phyloP scores from a whole-genome alignment of 208 protist species.

The Pavlovales sp. region DNA sequence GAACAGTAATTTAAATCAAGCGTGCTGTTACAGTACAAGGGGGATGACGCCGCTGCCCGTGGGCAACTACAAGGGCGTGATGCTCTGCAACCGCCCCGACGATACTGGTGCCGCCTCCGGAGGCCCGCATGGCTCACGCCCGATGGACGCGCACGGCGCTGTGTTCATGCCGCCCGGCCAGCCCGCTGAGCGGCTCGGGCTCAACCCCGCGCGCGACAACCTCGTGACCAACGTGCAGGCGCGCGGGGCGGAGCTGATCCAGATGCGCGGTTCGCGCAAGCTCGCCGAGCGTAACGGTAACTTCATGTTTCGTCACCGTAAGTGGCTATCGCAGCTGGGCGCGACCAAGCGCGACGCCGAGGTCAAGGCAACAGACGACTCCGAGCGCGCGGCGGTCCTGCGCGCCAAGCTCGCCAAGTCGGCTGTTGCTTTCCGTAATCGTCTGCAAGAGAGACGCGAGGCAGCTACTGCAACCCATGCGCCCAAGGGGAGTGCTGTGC shows the following conservation, averaged over 20 bases:
- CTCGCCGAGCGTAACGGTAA: too few relatives aligned
- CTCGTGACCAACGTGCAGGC: neutral
- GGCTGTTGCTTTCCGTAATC: neutral
- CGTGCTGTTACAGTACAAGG: too few relatives aligned
- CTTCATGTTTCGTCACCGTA: neutral
- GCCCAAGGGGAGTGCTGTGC: neutral
- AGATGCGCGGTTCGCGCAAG: neutral
- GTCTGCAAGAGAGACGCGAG: neutral
- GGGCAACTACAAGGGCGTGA: conserved; percentile 32
- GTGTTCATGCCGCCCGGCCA: neutral
- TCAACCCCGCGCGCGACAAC: conserved; percentile 15
- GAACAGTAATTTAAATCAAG: too few relatives aligned
- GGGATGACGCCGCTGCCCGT: too few relatives aligned
- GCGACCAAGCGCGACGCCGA: neutral
- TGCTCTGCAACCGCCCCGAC: conserved; percentile 6
- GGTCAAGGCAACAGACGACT: too few relatives aligned
- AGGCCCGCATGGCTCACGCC: neutral
- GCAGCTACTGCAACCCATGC: too few relatives aligned
- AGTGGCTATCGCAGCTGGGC: conserved; percentile 4
- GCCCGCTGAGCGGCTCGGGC: neutral
- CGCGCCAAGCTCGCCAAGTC: neutral
- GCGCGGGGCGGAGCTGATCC: neutral
- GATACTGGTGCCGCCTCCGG: neutral
- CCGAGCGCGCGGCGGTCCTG: neutral
- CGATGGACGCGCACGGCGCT: neutral